These are phyloP conservation scores for Penstemon davidsonii DNA, from an alignment of 257 asterid species.

Conservation along the genomic window DNA sequence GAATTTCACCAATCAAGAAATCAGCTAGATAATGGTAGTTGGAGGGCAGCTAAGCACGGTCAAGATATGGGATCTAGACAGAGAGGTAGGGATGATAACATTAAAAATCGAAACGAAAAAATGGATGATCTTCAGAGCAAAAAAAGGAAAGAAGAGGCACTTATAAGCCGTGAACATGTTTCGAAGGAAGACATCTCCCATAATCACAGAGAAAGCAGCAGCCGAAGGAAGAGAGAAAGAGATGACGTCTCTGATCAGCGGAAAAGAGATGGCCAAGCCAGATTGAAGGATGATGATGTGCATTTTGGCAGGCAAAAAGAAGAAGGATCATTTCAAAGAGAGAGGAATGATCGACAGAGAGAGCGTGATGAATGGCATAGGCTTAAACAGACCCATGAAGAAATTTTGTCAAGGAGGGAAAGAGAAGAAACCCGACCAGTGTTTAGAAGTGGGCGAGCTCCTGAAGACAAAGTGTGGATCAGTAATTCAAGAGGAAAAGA, in stretches of 20 bases:
- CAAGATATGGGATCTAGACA: constrained; percentile 56
- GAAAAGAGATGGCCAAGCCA: constrained; percentile 66
- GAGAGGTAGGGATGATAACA: constrained; percentile 62
- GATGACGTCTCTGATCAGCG: constrained; percentile 72
- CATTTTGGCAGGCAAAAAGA: constrained; percentile 68
- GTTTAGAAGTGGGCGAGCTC: constrained; percentile 57
- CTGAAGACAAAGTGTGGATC: constrained; percentile 69
- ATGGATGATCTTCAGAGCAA: constrained; percentile 57
- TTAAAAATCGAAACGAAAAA: constrained; percentile 51
- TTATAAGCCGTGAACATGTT: constrained; percentile 47
- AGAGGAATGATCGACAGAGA: constrained; percentile 72
- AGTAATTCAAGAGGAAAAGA: constrained; percentile 73
- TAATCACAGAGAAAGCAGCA: constrained; percentile 60
- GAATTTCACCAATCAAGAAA: constrained; percentile 57
- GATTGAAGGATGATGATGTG: constrained; percentile 64
- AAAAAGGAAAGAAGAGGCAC: constrained; percentile 73
- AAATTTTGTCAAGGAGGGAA: constrained; percentile 59
- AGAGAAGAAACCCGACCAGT: constrained; percentile 66
- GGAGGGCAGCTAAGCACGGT: constrained; percentile 62
- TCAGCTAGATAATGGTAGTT: constrained; percentile 57
- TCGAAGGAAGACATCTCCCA: constrained; percentile 61
- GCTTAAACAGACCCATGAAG: constrained; percentile 63
- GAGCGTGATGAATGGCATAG: constrained; percentile 90
- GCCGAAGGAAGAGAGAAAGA: constrained; percentile 77
- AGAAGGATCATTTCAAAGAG: constrained; percentile 61